These are phyloP conservation scores for Beauveria caledonica DNA, from an alignment of 2,329 filamentous ascomycete genomes.

Conservation along the genomic window DNA sequence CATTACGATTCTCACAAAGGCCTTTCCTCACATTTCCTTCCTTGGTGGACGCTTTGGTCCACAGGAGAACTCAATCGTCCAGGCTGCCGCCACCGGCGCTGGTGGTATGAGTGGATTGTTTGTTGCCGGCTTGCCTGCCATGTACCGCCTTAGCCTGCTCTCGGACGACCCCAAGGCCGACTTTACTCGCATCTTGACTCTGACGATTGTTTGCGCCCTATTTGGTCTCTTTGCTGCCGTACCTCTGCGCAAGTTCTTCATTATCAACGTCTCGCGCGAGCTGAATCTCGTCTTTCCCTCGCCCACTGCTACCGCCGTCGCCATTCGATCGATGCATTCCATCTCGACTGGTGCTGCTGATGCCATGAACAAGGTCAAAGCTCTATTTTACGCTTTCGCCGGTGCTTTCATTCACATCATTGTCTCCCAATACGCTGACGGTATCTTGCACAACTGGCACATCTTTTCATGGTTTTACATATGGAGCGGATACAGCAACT, in stretches of 20 bases:
- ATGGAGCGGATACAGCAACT: conserved; percentile 43
- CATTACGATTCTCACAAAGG: conserved; percentile 43
- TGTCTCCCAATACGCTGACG: conserved; percentile 49
- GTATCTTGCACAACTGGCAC: conserved; percentile 53
- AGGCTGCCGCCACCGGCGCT: conserved; percentile 51
- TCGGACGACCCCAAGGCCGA: conserved; percentile 42
- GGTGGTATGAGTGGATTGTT: conserved; percentile 51
- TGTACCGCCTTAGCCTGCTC: conserved; percentile 48
- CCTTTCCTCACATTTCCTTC: conserved; percentile 39
- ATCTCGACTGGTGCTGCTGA: conserved; percentile 41
- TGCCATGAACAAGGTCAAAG: conserved; percentile 49
- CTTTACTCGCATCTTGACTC: conserved; percentile 49
- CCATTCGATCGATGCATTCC: conserved; percentile 55
- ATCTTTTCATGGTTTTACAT: conserved; percentile 45
- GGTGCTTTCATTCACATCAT: conserved; percentile 45
- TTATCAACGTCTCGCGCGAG: conserved; percentile 56
- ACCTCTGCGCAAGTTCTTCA: conserved; percentile 59
- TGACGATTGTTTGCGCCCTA: conserved; percentile 54
- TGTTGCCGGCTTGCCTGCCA: conserved; percentile 50
- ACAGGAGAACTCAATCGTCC: conserved; percentile 54
- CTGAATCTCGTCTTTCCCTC: conserved; percentile 52
- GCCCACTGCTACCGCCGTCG: conserved; percentile 51
- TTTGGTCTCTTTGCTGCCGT: conserved; percentile 58
- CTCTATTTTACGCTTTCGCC: conserved; percentile 41
- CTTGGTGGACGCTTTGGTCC: conserved; percentile 49